These are phyloP conservation scores for Anthostomella pinea DNA, from an alignment of 2,329 filamentous ascomycete species.

Conservation along the genomic window DNA sequence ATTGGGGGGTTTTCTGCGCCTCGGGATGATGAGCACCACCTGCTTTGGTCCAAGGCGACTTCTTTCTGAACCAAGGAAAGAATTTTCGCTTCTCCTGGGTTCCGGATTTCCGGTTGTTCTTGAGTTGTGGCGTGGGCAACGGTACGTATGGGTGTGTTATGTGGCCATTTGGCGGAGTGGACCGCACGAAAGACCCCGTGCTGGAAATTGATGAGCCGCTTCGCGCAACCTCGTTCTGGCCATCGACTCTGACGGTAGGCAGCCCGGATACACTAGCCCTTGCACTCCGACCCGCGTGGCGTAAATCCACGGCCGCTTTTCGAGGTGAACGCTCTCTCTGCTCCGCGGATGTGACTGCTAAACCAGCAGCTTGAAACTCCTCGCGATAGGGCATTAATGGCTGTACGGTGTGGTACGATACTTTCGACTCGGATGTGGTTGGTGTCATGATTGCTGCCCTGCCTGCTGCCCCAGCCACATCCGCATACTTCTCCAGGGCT, in stretches of 20 bases:
- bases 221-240: not conserved
- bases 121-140: conserved; percentile 12
- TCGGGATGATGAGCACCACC: not conserved
- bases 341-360: conserved; percentile 55
- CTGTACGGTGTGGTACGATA: conserved; percentile 49
- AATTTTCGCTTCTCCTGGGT: conserved; percentile 16
- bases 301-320: too few species aligned
- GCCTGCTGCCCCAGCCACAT: conserved; percentile 36
- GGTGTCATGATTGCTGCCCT: conserved; percentile 39
- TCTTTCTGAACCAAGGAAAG: conserved; percentile 27
- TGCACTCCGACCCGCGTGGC: too few species aligned
- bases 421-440: conserved; percentile 38
- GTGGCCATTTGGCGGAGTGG: conserved; percentile 17
- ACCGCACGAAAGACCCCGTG: conserved; percentile 24
- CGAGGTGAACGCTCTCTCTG: conserved; percentile 31
- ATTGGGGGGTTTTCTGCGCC: conserved; percentile 9
- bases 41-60: conserved; percentile 9
- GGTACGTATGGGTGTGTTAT: conserved; percentile 15
- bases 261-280: too few species aligned
- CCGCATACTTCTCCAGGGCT: conserved; percentile 41
- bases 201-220: conserved; percentile 5
- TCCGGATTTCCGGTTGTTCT: conserved; percentile 11
- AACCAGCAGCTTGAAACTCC: conserved; percentile 51
- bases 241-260: conserved; percentile 16
- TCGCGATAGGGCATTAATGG: conserved; percentile 52